A percentile compares a stretch with the other conserved stretches of the same genome.
These are phyloP conservation scores for Nicotiana tomentosiformis DNA, from an alignment of 257 asterid species.

Conservation along the genomic window DNA sequence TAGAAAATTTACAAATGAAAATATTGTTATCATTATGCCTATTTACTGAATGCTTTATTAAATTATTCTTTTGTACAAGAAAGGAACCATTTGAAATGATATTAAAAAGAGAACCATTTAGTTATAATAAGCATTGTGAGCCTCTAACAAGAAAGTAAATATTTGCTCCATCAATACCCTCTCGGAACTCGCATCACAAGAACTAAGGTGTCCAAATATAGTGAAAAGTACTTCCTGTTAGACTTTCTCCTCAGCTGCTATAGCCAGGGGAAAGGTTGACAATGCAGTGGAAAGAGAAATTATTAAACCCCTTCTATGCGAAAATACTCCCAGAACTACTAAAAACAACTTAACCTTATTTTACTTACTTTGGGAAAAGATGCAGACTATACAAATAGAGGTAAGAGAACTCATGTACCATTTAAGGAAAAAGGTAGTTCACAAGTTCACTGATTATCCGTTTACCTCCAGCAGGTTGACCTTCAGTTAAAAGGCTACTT, in stretches of 20 bases:
- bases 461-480: conserved; percentile 1
- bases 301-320: background rate
- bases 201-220: background rate
- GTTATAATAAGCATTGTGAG: background rate
- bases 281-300: background rate
- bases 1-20: conserved; percentile 18
- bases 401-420: background rate
- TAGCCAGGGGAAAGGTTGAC: background rate
- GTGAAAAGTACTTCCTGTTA: background rate
- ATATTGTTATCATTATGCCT: background rate
- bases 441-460: background rate
- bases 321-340: background rate
- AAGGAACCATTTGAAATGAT: background rate
- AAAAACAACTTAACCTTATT: background rate
- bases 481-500: background rate
- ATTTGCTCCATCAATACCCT: background rate
- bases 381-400: background rate
- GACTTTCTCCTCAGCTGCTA: background rate
- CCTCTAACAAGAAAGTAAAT: background rate
- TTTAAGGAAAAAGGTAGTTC: background rate
- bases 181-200: background rate
- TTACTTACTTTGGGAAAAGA: background rate
- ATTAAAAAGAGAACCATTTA: background rate
- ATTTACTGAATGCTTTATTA: background rate
- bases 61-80: background rate